A percentile compares a stretch with the other conserved stretches of the same genome.
These are phyloP conservation scores for Hydrangea macrophylla DNA, from an alignment of 148 eudicot species.

Conservation along the genomic window DNA sequence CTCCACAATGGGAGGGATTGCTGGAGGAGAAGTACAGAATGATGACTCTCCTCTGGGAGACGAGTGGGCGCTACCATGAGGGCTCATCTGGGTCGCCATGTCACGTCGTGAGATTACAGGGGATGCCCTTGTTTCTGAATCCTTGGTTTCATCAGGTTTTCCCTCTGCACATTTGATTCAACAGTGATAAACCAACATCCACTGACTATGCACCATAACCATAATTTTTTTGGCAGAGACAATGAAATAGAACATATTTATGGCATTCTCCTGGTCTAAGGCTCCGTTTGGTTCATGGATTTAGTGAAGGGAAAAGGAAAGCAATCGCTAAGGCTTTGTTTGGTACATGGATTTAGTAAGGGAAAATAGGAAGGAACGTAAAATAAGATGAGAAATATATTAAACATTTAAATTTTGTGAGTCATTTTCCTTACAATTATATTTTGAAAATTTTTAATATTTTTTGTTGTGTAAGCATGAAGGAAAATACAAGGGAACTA, in stretches of 20 bases:
- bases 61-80: constrained; percentile 39
- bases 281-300: too few species aligned
- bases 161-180: constrained; percentile 34
- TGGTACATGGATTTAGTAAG: too few species aligned
- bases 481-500: too few species aligned
- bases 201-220: neutral
- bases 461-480: too few species aligned
- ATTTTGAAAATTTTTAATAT: too few species aligned
- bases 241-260: neutral
- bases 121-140: constrained; percentile 24
- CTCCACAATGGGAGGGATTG: constrained; percentile 13
- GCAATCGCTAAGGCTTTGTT: too few species aligned
- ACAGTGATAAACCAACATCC: constrained; percentile 9
- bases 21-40: constrained; percentile 31
- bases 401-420: too few species aligned
- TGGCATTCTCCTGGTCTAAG: too few species aligned
- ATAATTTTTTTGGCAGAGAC: neutral
- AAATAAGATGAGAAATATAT: too few species aligned
- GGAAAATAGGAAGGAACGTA: too few species aligned
- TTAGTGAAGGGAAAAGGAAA: too few species aligned
- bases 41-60: constrained; percentile 41
- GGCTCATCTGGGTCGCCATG: constrained; percentile 90
- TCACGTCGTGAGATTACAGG: constrained; percentile 54
- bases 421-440: too few species aligned
- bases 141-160: constrained; percentile 24